Percentiles rank a stretch among this genome's conserved stretches.
Conservation (phyloP, 2,329 filamentous ascomycete genomes). For the Calonectria hongkongensis region DNA sequence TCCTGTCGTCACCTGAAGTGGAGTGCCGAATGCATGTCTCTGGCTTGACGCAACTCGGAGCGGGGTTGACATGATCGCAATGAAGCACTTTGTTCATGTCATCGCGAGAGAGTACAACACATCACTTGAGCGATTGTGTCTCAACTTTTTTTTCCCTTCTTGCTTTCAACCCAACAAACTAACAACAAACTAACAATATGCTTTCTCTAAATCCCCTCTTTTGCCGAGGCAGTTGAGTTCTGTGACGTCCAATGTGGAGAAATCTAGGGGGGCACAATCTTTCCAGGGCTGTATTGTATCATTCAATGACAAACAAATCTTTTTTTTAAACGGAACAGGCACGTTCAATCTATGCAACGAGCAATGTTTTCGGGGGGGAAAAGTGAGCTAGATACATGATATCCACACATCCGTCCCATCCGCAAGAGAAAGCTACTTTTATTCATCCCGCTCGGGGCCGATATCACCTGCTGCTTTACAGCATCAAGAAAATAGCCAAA, state of each 20-base stretch:
- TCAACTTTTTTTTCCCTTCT: background rate
- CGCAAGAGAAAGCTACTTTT: constrained; percentile 32
- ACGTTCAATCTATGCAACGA: constrained; percentile 15
- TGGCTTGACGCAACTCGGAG: constrained; percentile 38
- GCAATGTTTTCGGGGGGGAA: background rate
- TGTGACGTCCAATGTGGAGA: no score
- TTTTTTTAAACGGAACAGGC: constrained; percentile 9
- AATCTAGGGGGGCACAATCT: background rate
- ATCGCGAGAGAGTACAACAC: background rate
- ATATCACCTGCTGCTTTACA: constrained; percentile 37
- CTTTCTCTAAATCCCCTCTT: no score
- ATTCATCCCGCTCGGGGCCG: background rate
- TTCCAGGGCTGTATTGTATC: no score
- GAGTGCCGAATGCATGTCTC: constrained; percentile 1
- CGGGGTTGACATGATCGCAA: constrained; percentile 38
- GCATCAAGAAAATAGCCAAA: constrained; percentile 40
- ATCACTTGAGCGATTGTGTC: no score
- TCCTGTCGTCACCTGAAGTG: constrained; percentile 11
- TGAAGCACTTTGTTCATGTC: background rate
- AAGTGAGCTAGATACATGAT: constrained; percentile 21
- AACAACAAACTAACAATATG: no score
- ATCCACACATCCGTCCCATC: constrained; percentile 18
- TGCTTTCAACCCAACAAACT: no score
- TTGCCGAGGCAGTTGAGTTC: no score
- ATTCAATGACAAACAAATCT: constrained; percentile 7